Evolutionary conservation across 164 flowering plant genomes (phyloP), one percentile per base, ranked within the genome.

Genomic region (Nelumbo lutea): DNA sequence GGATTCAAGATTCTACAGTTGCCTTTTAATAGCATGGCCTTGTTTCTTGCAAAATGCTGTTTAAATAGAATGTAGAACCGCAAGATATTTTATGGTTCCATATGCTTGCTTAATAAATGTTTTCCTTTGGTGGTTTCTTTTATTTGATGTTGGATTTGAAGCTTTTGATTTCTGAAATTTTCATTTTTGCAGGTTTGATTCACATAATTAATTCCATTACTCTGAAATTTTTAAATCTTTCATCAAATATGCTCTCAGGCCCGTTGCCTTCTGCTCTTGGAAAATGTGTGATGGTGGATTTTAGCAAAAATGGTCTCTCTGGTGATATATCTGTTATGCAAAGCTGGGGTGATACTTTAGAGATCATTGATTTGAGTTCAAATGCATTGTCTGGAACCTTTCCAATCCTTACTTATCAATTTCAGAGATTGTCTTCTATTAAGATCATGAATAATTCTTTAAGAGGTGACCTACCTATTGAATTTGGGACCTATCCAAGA

Each of bases 301-400:
- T 94, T 78, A 90, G 97, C 78, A 75, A 82, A 72, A 94, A 94
- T 75, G 74, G 64, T 78, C 68, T 94, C 62, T 74, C 81, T 57
- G 96, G 88, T 60, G 86, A 87, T 72, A 73, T 91, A 44, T 86
- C 93, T 48, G 67, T 71, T 41, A 68, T 91, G 65, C 79, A 79
- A 67, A 83, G 68, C 60, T 94, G 98, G 98, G 83, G 76, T 64
- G 72, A 81, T 57, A 57, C 72, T 53, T 56, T 88, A 66, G 90
- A 89, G 77, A 62, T 82, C 70, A 72, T 96, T 38, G 92, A 96
- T 77, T 72, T 96, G 82, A 88, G 97, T 77, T 90, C 96, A 66
- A 96, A 96, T 78, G 71, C 68, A 42, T 70, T 96, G 72, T 80
- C 83, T 1, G 99, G 98, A 75, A 88, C 77, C 84, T 72, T 92